Conservation (phyloP, 2,329 filamentous ascomycete genomes). For the Aspergillus fumigatiaffinis region DNA sequence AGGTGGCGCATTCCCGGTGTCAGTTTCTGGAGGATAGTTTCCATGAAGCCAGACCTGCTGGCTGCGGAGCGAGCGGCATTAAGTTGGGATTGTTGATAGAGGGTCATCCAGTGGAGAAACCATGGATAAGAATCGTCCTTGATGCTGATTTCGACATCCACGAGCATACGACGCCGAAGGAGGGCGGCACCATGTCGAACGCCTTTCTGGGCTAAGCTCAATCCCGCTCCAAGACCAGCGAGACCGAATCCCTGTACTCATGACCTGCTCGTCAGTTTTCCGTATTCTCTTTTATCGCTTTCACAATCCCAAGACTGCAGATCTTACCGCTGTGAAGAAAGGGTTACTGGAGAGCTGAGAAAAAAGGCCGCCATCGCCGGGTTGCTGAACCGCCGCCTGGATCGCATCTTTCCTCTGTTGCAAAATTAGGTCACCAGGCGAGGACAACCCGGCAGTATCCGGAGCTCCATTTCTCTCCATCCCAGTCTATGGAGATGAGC, state of each 20-base stretch:
- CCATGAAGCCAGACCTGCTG: conserved; percentile 42
- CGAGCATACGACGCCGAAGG: conserved; percentile 78
- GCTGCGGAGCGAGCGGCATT: conserved; percentile 48
- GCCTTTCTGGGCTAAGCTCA: conserved; percentile 76
- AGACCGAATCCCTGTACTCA: conserved; percentile 71
- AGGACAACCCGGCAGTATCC: conserved; percentile 24
- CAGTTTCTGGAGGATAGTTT: conserved; percentile 54
- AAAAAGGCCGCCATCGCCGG: conserved; percentile 38
- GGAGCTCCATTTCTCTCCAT: conserved; percentile 37
- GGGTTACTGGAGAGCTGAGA: conserved; percentile 47
- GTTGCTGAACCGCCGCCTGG: conserved; percentile 23
- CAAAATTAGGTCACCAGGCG: conserved; percentile 33
- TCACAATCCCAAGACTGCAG: neutral
- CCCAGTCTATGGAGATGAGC: conserved; percentile 16
- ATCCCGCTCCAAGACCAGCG: conserved; percentile 76
- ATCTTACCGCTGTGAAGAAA: conserved; percentile 47
- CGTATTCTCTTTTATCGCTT: neutral
- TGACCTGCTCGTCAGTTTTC: conserved; percentile 1
- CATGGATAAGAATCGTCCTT: conserved; percentile 91
- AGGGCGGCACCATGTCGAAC: conserved; percentile 68
- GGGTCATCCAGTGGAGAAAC: conserved; percentile 91
- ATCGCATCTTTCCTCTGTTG: conserved; percentile 33
- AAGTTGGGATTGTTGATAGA: conserved; percentile 65
- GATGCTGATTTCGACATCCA: conserved; percentile 93
- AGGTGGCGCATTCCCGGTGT: conserved; percentile 61